These are phyloP conservation scores for Incumbomyces lentus DNA, from an alignment of 2,329 filamentous ascomycete genomes.

Conservation along the genomic window DNA sequence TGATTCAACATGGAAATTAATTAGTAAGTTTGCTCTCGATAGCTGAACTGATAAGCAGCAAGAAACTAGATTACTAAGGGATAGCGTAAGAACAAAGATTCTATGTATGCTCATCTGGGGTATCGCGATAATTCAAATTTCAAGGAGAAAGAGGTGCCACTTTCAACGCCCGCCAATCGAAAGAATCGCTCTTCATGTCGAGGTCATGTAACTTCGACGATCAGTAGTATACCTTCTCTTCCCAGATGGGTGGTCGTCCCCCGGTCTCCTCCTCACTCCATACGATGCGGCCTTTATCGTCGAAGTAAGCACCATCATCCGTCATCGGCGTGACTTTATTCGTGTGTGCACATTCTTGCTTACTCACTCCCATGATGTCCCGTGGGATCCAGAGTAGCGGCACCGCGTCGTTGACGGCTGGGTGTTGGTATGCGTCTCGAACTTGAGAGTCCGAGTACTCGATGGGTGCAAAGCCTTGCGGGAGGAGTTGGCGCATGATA, in stretches of 20 bases:
- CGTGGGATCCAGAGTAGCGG: conserved; percentile 78
- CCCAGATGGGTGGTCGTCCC: conserved; percentile 49
- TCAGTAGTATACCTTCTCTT: conserved; percentile 46
- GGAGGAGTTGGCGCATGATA: conserved; percentile 59
- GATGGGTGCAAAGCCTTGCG: conserved; percentile 44
- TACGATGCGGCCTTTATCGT: conserved; percentile 58
- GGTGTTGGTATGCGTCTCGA: conserved; percentile 62
- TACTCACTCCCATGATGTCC: conserved; percentile 62
- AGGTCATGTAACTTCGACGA: background rate
- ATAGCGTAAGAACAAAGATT: too few relatives aligned
- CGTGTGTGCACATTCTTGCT: conserved; percentile 67
- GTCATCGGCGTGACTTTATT: conserved; percentile 64
- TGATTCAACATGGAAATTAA: too few relatives aligned
- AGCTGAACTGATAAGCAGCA: too few relatives aligned
- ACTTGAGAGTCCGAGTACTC: conserved; percentile 53
- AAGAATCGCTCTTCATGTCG: background rate
- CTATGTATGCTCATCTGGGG: too few relatives aligned
- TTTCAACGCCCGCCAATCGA: background rate
- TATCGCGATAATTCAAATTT: too few relatives aligned
- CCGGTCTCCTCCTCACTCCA: conserved; percentile 43
- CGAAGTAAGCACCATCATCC: conserved; percentile 61
- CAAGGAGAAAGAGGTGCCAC: too few relatives aligned
- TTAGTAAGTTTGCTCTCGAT: too few relatives aligned
- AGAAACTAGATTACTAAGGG: too few relatives aligned
- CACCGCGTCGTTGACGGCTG: conserved; percentile 50